phyloP scores from a whole-genome alignment of 257 asterid genomes.

The Solanum chmielewskii region DNA sequence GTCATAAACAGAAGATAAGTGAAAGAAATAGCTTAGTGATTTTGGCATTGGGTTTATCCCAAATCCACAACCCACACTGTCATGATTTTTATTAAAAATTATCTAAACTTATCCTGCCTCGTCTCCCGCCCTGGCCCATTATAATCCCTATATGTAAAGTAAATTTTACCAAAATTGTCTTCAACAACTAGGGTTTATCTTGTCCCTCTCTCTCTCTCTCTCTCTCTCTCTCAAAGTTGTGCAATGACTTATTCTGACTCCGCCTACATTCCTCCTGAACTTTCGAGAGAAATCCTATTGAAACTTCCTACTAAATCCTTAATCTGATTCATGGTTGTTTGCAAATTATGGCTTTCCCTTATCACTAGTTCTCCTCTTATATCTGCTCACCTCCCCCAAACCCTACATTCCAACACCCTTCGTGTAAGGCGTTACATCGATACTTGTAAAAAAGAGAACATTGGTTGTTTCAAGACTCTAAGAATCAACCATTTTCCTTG shows the following conservation, averaged over 20 bases:
- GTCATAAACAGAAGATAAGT: background rate
- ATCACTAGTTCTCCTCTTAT: slow-evolving; percentile 30
- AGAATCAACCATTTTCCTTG: background rate
- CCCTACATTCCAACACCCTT: slow-evolving; percentile 1
- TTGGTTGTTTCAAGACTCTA: slow-evolving; percentile 3
- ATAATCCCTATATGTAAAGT: no score
- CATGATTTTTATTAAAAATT: no score
- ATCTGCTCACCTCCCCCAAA: slow-evolving; percentile 16
- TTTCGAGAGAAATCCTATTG: slow-evolving; percentile 27
- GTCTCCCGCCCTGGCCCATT: background rate
- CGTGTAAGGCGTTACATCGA: slow-evolving; percentile 20
- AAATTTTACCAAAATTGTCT: no score
- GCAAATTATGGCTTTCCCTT: slow-evolving; percentile 33
- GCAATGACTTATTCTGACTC: slow-evolving; percentile 20
- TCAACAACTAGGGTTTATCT: no score
- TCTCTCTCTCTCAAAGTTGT: background rate
- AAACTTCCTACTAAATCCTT: slow-evolving; percentile 35
- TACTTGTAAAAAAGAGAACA: slow-evolving; percentile 16
- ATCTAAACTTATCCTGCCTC: no score
- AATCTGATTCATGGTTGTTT: slow-evolving; percentile 24
- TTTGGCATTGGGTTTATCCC: background rate
- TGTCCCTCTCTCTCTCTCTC: no score
- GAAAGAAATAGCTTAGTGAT: background rate
- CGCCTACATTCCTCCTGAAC: slow-evolving; percentile 28
- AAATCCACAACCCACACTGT: no score